Percentiles rank a stretch among this genome's conserved stretches.
phyloP scores from a whole-genome alignment of 1,284 basidiomycete species.

The Microbotryum intermedium region DNA sequence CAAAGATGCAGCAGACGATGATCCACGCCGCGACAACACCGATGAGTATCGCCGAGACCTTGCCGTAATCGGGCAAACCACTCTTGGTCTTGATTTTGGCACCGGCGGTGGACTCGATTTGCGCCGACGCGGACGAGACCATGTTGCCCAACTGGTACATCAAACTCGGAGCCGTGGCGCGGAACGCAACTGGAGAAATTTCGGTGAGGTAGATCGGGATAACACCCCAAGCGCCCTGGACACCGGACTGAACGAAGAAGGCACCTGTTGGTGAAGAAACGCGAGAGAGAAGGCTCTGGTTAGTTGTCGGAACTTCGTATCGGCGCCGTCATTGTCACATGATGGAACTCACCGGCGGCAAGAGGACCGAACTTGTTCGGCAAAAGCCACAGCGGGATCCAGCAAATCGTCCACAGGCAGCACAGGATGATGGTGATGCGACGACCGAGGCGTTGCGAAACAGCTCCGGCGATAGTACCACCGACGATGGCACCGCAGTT shows the following conservation, averaged over 20 bases:
- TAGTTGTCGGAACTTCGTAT: not conserved
- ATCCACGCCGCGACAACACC: conserved; percentile 41
- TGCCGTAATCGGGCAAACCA: conserved; percentile 69
- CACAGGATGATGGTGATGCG: conserved; percentile 72
- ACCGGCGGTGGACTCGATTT: conserved; percentile 75
- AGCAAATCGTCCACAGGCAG: conserved; percentile 46
- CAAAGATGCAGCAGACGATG: conserved; percentile 25
- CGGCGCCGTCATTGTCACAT: conserved; percentile 49
- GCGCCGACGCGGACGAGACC: conserved; percentile 76
- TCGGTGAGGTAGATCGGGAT: conserved; percentile 36
- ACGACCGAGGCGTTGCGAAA: conserved; percentile 78
- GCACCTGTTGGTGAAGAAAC: conserved; percentile 48
- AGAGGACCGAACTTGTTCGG: conserved; percentile 39
- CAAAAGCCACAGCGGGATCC: conserved; percentile 41
- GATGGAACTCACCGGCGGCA: conserved; percentile 49
- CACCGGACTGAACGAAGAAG: conserved; percentile 60
- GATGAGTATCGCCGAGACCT: conserved; percentile 38
- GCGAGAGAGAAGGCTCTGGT: too few species aligned
- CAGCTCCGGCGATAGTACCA: conserved; percentile 64
- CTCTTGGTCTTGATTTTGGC: conserved; percentile 40
- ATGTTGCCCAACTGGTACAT: conserved; percentile 55
- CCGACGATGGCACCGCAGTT: conserved; percentile 45
- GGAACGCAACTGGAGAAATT: conserved; percentile 81
- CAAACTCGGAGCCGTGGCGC: conserved; percentile 84
- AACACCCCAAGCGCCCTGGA: conserved; percentile 43